These are phyloP conservation scores for Gaultheria prostrata DNA, from an alignment of 148 eudicot species.

Conservation along the genomic window DNA sequence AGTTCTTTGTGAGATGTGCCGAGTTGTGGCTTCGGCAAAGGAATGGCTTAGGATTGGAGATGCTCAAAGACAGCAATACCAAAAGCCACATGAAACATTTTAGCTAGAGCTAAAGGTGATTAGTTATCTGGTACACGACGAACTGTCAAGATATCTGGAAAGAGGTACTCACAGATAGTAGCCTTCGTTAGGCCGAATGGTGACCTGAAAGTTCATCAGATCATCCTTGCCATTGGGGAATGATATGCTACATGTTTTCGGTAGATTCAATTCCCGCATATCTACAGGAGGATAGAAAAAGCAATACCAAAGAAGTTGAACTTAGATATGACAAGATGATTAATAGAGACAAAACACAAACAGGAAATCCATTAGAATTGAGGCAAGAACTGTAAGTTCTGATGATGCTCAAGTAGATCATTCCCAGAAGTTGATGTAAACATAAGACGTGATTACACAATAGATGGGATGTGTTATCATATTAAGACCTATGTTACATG, in stretches of 20 bases:
- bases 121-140: conserved; percentile 22
- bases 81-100: conserved; percentile 62
- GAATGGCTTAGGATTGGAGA: background rate
- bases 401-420: background rate
- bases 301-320: background rate
- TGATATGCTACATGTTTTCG: conserved; percentile 55
- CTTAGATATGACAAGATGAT: background rate
- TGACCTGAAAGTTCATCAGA: conserved; percentile 83
- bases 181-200: conserved; percentile 73
- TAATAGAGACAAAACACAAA: background rate
- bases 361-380: background rate
- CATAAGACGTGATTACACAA: background rate
- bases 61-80: background rate
- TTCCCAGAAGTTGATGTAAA: too few species aligned
- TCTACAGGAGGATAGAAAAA: conserved; percentile 36
- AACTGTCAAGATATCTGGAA: conserved; percentile 53
- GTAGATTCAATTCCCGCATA: conserved; percentile 73
- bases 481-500: too few species aligned
- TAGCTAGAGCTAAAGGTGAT: conserved; percentile 26
- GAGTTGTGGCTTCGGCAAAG: background rate
- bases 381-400: background rate
- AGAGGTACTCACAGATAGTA: conserved; percentile 59
- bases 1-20: background rate
- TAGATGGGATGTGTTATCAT: too few species aligned
- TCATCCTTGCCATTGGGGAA: conserved; percentile 84